A percentile compares a stretch with the other conserved stretches of the same genome.
phyloP scores from a whole-genome alignment of 768 basidiomycete genomes.

The Bullera alba region DNA sequence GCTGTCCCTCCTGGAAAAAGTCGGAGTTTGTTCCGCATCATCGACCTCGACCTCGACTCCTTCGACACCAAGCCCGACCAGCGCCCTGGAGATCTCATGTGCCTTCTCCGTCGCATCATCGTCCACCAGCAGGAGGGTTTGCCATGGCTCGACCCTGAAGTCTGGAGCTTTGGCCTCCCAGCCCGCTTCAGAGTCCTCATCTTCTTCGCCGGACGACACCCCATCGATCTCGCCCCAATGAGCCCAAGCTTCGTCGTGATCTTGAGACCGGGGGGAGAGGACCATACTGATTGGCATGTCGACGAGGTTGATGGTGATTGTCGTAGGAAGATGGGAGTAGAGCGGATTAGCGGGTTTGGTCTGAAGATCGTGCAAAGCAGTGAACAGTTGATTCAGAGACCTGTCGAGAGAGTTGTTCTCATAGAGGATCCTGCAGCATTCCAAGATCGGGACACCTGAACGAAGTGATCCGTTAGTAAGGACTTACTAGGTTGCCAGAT shows the following conservation, averaged over 20 bases:
- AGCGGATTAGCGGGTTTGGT: constrained; percentile 27
- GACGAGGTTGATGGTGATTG: constrained; percentile 72
- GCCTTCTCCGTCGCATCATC: constrained; percentile 53
- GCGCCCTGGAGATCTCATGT: constrained; percentile 47
- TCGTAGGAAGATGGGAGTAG: constrained; percentile 50
- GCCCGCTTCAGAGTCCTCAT: constrained; percentile 13
- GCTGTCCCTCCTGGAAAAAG: constrained; percentile 4
- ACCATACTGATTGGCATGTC: constrained; percentile 76
- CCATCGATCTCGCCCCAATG: constrained; percentile 37
- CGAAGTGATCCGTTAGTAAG: too few relatives aligned
- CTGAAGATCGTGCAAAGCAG: constrained; percentile 59
- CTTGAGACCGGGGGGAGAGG: constrained; percentile 67
- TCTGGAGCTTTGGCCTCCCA: constrained; percentile 52
- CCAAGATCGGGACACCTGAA: constrained; percentile 38
- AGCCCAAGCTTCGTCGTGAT: constrained; percentile 35
- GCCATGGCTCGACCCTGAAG: constrained; percentile 79
- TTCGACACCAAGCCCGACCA: constrained; percentile 27
- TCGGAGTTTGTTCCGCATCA: constrained; percentile 6
- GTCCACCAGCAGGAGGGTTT: constrained; percentile 73
- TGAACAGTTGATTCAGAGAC: constrained; percentile 72
- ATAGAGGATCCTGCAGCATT: constrained; percentile 52
- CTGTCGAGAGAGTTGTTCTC: constrained; percentile 63
- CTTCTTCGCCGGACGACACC: constrained; percentile 14
- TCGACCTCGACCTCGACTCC: constrained; percentile 3
- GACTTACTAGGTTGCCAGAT: constrained; percentile 44